Evolutionary conservation across 768 basidiomycete genomes (phyloP), one percentile per base, ranked within the genome.

Genomic region (Phylloporus sp.): DNA sequence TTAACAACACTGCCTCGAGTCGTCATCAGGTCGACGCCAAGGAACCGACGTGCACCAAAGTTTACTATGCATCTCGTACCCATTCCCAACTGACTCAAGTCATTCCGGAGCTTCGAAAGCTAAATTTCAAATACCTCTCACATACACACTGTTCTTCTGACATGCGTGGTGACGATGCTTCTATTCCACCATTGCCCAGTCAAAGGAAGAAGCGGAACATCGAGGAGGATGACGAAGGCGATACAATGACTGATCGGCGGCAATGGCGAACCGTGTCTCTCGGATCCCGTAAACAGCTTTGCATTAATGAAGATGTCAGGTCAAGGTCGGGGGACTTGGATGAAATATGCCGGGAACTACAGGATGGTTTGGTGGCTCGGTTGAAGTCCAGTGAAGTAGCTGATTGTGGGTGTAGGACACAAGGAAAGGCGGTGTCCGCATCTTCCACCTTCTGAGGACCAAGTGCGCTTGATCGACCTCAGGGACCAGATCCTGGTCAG

Each of bases 11-110:
- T 1, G 22, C 6, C 26, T 52, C 54, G 20, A 37, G 20, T 23
- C 38, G 44, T 39, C 37, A 57, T 17, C 48, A 27, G 18, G 28
- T 32, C 9, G 50, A 52, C 24, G 46, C 55, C 24, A 69, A 70
- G 36, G 82, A 82, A 47, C 74, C 75, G 14, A 74, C 76, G 5
- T 87, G 85, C 59, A 85, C 80, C 29, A 88, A 91, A 73, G 84
- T 98, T 50, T 96, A 82, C 64, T 96, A 94, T 60, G 88, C 94
- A 0, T 98, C 96, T 0, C 76, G 95, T 26, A 99, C 95, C 1
- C 95, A 99, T 67, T 94, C 94, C 2, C 95, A 99, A 59, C 78
- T 99, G 4, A 76, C 92, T 2, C 95, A 99, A 63, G 76, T 98
- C 4, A 73, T 93, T 15, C 84, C 86, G 4, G 96, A 99, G 60